Conservation (phyloP, 768 basidiomycete species). For the Inosperma sp. region DNA sequence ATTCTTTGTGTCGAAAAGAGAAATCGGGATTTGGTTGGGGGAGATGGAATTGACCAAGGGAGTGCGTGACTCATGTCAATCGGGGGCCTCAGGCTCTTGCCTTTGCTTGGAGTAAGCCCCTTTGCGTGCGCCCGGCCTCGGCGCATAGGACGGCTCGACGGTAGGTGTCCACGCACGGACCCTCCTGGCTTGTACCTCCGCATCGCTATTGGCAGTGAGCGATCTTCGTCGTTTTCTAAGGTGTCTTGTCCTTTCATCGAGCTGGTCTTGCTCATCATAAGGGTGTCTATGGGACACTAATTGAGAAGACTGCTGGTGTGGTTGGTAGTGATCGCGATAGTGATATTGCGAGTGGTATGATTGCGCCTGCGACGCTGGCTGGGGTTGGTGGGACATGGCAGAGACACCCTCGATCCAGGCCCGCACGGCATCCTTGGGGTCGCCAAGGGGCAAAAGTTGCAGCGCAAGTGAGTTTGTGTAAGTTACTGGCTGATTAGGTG, state of each 20-base stretch:
- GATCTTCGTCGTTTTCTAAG: constrained; percentile 39
- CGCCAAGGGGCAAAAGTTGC: constrained; percentile 25
- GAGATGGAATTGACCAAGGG: not conserved
- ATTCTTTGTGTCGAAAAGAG: too few relatives aligned
- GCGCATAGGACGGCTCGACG: constrained; percentile 20
- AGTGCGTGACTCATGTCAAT: constrained; percentile 18
- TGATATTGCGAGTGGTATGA: too few relatives aligned
- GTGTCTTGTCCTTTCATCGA: constrained; percentile 7
- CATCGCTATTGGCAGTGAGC: constrained; percentile 31
- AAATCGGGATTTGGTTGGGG: too few relatives aligned
- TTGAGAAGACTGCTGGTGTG: too few relatives aligned
- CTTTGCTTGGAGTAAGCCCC: constrained; percentile 15
- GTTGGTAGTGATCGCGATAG: too few relatives aligned
- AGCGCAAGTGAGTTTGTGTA: constrained; percentile 31
- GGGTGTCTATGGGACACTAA: too few relatives aligned
- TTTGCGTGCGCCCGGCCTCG: constrained; percentile 13
- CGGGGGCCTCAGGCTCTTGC: constrained; percentile 20
- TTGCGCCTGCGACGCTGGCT: constrained; percentile 9
- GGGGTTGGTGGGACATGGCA: constrained; percentile 15
- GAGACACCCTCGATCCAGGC: constrained; percentile 43
- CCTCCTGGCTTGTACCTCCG: constrained; percentile 24
- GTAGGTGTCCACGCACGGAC: constrained; percentile 26
- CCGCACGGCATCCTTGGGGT: constrained; percentile 23
- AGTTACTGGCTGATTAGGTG: constrained; percentile 15
- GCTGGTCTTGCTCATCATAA: too few relatives aligned